Evolutionary conservation across 768 basidiomycete genomes (phyloP), one percentile per base, ranked within the genome.

Genomic region (Pholiota conissans): DNA sequence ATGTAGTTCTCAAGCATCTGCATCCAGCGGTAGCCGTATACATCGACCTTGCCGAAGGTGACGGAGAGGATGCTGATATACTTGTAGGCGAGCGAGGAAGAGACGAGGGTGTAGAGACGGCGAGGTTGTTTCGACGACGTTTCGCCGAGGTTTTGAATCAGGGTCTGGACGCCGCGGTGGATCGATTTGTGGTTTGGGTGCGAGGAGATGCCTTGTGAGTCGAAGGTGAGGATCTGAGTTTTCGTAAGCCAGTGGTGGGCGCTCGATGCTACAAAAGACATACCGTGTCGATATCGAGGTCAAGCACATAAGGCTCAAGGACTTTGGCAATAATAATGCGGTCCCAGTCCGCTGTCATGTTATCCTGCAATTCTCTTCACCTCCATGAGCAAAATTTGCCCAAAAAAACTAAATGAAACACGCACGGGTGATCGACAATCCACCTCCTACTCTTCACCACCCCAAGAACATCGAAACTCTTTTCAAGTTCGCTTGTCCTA

Each of bases 121-220:
- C 74, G 74, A 55, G 65, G 60, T 18, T 68, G 63, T 30, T 68
- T 64, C 26, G 65, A 57, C 47, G 62, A 56, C 1, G 63, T 62
- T 35, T 55, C 37, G n/a, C 59, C 58, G 53, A 62, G 65, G 49
- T 57, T 65, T 64, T 59, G 32, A 49, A 78, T 64, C 20, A 89
- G 76, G 52, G 76, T 69, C 37, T 76, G 68, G 34, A 79, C 82
- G 35, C 87, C 90, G 20, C 72, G 68, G 7, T 81, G 83, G 16
- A 95, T 76, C 1, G 93, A 86, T 60, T 75, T 79, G 71, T 97
- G 95, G 68, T 97, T 97, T 2, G 91, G 91, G 66, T 96, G 95
- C 3, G 75, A 76, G n/a, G 94, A 92, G 13, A 96, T 75, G 2
- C 94, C 95, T 2, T 65, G 62, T 0, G 73, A 57, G 70, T 97